A percentile compares a stretch with the other conserved stretches of the same genome.
Evolutionary conservation across 1,284 basidiomycete species (phyloP).

Genomic region (Sphaerobolus stellatus): DNA sequence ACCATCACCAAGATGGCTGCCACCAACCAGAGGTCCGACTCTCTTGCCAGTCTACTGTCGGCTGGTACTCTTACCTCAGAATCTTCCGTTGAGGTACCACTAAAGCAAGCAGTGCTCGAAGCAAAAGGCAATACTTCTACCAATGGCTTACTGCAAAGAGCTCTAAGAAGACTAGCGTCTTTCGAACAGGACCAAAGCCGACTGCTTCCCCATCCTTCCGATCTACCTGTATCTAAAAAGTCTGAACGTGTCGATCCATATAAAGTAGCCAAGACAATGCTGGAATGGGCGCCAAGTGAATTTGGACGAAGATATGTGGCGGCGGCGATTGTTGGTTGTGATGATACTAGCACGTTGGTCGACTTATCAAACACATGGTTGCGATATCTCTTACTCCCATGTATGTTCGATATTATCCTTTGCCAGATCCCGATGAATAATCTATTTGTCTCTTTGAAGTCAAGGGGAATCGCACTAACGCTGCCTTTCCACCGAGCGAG

Average conservation of each 20-base stretch:
- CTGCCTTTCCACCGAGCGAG: background rate
- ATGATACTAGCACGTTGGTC: background rate
- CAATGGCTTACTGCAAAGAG: background rate
- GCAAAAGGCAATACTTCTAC: too few species aligned
- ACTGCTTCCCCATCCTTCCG: background rate
- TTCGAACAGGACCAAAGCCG: background rate
- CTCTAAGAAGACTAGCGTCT: background rate
- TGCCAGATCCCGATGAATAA: background rate
- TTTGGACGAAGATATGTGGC: background rate
- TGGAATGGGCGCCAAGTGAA: background rate
- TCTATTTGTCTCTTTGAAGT: background rate
- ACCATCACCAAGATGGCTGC: too few species aligned
- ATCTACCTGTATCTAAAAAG: background rate
- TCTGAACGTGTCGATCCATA: background rate
- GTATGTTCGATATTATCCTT: background rate
- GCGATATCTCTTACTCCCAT: background rate
- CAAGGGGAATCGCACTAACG: too few species aligned
- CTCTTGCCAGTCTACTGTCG: too few species aligned
- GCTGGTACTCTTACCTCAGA: too few species aligned
- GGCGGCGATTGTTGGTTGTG: background rate
- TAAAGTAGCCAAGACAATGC: background rate
- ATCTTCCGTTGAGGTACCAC: too few species aligned
- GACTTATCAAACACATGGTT: background rate
- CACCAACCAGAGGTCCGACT: too few species aligned
- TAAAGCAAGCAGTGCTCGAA: too few species aligned